Conservation (phyloP, 2,329 filamentous ascomycete species). For the Didymella glomerata region DNA sequence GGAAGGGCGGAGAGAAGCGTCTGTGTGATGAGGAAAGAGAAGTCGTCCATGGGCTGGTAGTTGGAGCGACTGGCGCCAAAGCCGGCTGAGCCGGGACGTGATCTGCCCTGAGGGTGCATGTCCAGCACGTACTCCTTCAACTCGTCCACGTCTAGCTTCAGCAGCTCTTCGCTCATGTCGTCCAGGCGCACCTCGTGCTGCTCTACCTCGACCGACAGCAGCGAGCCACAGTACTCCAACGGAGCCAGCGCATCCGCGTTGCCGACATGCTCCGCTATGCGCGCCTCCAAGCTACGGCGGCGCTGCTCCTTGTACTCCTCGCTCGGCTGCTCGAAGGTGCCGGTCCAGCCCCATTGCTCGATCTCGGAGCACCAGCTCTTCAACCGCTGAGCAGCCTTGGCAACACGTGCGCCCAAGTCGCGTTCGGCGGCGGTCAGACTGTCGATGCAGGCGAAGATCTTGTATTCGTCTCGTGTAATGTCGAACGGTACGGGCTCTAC, state of each 20-base stretch:
- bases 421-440: constrained; percentile 71
- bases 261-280: constrained; percentile 43
- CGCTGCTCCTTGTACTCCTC: constrained; percentile 38
- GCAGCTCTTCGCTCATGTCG: constrained; percentile 74
- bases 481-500: constrained; percentile 55
- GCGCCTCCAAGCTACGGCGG: constrained; percentile 43
- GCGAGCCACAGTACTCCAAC: constrained; percentile 72
- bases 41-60: constrained; percentile 82
- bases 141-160: constrained; percentile 79
- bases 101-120: constrained; percentile 68
- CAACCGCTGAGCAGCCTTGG: constrained; percentile 74
- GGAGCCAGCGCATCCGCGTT: constrained; percentile 35
- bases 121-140: constrained; percentile 88
- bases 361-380: constrained; percentile 80
- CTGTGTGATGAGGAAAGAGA: constrained; percentile 88
- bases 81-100: constrained; percentile 57
- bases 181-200: constrained; percentile 77
- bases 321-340: constrained; percentile 55
- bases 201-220: constrained; percentile 70
- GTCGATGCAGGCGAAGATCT: constrained; percentile 65
- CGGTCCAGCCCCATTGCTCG: constrained; percentile 67
- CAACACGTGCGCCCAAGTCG: constrained; percentile 75
- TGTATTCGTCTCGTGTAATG: constrained; percentile 52
- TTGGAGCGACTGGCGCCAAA: constrained; percentile 47
- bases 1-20: constrained; percentile 91